Percentiles rank a stretch among this genome's conserved stretches.
Conservation (phyloP, 306 rosid genomes). For the Phaseolus lunatus region DNA sequence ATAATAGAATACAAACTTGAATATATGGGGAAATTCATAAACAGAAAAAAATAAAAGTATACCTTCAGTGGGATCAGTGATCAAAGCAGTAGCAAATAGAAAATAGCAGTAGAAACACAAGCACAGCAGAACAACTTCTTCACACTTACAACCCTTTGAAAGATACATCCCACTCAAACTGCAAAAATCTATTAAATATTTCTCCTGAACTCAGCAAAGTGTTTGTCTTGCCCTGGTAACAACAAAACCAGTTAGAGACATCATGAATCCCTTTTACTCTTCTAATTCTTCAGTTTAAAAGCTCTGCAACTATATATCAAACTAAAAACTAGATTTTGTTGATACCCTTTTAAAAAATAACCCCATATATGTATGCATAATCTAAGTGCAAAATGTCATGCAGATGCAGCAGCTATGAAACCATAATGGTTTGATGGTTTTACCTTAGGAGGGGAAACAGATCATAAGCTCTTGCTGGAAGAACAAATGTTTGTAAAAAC, state of each 20-base stretch:
- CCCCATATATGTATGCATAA: neutral
- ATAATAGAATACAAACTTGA: no score
- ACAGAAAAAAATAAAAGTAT: neutral
- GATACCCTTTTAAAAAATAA: neutral
- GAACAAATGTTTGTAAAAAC: neutral
- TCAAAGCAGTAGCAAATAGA: slow-evolving; percentile 46
- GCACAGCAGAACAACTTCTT: slow-evolving; percentile 47
- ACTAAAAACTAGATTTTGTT: neutral
- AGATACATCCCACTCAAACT: slow-evolving; percentile 53
- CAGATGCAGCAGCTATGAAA: neutral
- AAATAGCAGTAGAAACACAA: slow-evolving; percentile 60
- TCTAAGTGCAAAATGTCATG: neutral
- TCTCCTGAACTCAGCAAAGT: slow-evolving; percentile 19
- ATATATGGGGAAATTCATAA: neutral
- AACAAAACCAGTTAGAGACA: slow-evolving; percentile 45
- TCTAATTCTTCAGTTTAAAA: neutral
- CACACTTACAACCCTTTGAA: slow-evolving; percentile 52
- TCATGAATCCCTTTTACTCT: neutral
- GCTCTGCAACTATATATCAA: neutral
- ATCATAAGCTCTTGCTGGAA: neutral
- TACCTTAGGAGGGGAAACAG: neutral
- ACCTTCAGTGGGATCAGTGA: slow-evolving; percentile 84
- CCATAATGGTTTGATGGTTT: neutral
- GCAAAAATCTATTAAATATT: no score
- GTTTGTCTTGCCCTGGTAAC: slow-evolving; percentile 47